Percentiles rank a stretch among this genome's conserved stretches.
Conservation (phyloP, 192 early-diverging fungal species). For the Backusella parvicylindrica region DNA sequence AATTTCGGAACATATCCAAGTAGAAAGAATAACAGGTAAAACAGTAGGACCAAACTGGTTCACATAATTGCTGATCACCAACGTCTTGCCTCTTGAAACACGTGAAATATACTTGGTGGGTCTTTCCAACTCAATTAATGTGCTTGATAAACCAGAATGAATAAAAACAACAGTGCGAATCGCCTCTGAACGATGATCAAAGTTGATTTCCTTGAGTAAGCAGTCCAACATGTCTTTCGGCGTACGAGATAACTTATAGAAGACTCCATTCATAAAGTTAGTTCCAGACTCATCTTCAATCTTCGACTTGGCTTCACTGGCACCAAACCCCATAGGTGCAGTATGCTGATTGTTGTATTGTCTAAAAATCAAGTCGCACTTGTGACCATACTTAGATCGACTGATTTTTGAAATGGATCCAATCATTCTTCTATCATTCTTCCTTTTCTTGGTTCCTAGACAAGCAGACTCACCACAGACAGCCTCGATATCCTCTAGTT, state of each 20-base stretch:
- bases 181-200: not conserved
- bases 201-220: not conserved
- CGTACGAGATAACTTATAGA: not conserved
- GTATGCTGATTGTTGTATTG: not conserved
- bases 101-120: not conserved
- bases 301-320: not conserved
- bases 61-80: not conserved
- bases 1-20: not conserved
- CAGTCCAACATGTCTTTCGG: not conserved
- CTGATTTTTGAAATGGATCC: not conserved
- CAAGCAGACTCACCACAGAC: not conserved
- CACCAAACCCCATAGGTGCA: not conserved
- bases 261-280: not conserved
- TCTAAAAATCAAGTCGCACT: not conserved
- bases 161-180: not conserved
- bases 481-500: not conserved
- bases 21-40: not conserved
- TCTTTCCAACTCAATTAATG: not conserved
- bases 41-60: not conserved
- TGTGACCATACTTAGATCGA: not conserved
- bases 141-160: not conserved
- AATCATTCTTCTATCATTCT: not conserved
- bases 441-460: not conserved
- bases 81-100: not conserved
- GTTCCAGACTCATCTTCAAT: not conserved